Conservation (phyloP, 2,329 filamentous ascomycete species). For the Diplodia corticola region DNA sequence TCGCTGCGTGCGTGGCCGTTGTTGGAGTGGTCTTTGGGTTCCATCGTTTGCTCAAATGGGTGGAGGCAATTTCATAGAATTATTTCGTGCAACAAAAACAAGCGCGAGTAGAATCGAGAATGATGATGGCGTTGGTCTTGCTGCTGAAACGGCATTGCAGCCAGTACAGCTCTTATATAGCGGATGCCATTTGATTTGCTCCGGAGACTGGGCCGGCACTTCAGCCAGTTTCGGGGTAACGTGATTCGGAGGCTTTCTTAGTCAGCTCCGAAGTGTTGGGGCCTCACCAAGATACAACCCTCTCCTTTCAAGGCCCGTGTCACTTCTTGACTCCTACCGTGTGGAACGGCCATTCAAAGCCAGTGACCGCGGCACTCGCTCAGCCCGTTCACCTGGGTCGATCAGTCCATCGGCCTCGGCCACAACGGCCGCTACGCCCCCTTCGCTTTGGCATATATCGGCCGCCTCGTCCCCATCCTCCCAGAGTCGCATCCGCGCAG, state of each 20-base stretch:
- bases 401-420: no score
- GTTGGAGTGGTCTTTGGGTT: not conserved
- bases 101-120: not conserved
- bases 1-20: not conserved
- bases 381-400: no score
- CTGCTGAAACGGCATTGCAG: not conserved
- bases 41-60: not conserved
- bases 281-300: not conserved
- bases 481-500: no score
- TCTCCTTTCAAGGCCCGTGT: no score
- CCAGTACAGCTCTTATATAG: not conserved
- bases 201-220: not conserved
- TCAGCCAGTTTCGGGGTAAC: not conserved
- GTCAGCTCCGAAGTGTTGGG: not conserved
- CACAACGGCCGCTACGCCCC: no score
- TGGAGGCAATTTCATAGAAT: not conserved
- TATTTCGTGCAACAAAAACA: not conserved
- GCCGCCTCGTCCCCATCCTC: no score
- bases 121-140: not conserved
- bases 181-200: not conserved
- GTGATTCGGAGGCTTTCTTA: constrained; percentile 9
- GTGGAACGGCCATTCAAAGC: no score
- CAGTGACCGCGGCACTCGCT: no score
- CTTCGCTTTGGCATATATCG: no score
- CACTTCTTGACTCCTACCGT: no score